Conservation (phyloP, 2,329 filamentous ascomycete species). For the Zymoseptoria pseudotritici region DNA sequence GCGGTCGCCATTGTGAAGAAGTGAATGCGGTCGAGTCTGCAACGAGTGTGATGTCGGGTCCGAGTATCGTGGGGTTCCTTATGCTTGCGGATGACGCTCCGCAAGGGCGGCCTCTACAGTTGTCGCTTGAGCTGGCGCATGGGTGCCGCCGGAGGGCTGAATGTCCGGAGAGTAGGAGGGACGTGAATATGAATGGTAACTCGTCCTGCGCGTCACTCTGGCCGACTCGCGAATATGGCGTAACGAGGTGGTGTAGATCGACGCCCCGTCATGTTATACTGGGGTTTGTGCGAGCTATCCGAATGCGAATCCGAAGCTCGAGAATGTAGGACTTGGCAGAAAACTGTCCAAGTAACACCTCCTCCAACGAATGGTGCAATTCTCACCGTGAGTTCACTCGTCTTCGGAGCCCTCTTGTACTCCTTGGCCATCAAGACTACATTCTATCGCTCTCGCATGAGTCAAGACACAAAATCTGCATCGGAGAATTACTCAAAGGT, state of each 20-base stretch:
- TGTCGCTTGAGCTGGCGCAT: background rate
- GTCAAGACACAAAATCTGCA: too few relatives aligned
- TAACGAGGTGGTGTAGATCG: background rate
- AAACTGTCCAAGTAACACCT: too few relatives aligned
- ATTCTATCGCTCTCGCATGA: too few relatives aligned
- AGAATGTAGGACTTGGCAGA: too few relatives aligned
- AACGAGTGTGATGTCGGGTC: background rate
- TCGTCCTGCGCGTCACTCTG: background rate
- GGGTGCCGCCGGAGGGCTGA: background rate
- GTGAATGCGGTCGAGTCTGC: background rate
- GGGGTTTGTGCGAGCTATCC: background rate
- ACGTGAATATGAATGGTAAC: background rate
- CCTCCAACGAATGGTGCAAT: too few relatives aligned
- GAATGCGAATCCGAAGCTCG: background rate
- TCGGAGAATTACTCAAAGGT: too few relatives aligned
- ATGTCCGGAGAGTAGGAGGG: background rate
- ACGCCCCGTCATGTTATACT: background rate
- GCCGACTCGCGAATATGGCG: background rate
- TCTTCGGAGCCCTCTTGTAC: too few relatives aligned
- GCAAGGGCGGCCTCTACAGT: background rate
- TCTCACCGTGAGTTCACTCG: too few relatives aligned
- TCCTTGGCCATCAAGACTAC: too few relatives aligned
- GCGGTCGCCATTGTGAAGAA: slow-evolving; percentile 27
- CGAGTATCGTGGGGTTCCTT: background rate
- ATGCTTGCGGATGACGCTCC: background rate